Base-by-base conservation (phyloP, 352 stramenopile species). In the Pseudoperonospora humuli region DNA sequence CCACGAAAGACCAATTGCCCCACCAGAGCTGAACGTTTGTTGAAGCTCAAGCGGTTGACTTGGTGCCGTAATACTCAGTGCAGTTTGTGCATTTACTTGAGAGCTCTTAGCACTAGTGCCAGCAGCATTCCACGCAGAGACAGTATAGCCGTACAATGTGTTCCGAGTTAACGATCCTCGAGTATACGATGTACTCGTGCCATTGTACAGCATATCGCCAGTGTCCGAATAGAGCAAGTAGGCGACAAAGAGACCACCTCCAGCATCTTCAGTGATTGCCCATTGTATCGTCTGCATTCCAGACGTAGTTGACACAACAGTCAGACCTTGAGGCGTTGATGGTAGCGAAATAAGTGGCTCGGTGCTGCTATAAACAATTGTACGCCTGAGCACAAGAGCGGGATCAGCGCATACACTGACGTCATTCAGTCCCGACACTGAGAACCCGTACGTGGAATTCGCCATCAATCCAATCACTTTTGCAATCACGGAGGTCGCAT, bases 371-470 rank as follows among this genome's bases (percentile, higher is more conserved):
- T 67, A 82, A 9, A 71, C 23, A 7, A 64, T 59, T 0, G 19
- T 48, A 34, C 67, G 72, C 4, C 10, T 56, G 1, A 66, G 26
- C 14, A 74, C 51, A 9, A 27, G n/a, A 0, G 45, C 52, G 3
- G 45, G 23, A 29, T 75, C 57, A 3, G 51, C 43, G 37, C 70
- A 83, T 0, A 69, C 60, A 8, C 50, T 83, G 9, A 75, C 59
- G 6, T 81, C 73, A 29, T 83, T 86, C n/a, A 77, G 26, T 0
- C 50, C 63, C 5, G 67, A 47, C 2, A 83, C 68, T 17, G 65
- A 51, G 38, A 86, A 74, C 1, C 73, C 66, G 25, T 86, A 86
- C 7, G 58, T 64, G 1, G 64, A 74, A 32, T 75, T 76, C 1
- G 73, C 56, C 3, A 62, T 39, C 1, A 86, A 51, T 8, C 55